Base-by-base conservation (phyloP, 805 yeast species). In the Starmerella geochares region DNA sequence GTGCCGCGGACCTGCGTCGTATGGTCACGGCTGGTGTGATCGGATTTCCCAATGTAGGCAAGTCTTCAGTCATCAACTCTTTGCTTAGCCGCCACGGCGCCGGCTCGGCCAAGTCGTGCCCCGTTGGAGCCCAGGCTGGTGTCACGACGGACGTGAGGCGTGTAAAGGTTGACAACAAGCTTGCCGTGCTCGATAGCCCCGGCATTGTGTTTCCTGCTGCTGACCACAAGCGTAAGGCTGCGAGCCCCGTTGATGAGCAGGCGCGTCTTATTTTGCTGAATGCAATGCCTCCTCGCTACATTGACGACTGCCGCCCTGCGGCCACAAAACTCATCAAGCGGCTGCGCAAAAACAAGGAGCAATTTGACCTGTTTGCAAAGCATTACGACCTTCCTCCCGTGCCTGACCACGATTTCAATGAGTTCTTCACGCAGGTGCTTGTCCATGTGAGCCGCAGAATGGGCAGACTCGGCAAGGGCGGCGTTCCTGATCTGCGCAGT, bases 101-200 rank as follows among this genome's bases (percentile, higher is more conserved):
- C 28, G 42, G 74, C 49, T 40, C 44, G 24, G 71, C 78, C 39
- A 78, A 76, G 59, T 90, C 88, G 11, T 92, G 97, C 65, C 96
- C 98, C 14, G 94, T 84, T 28, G 98, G 98, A 46, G 94, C 94
- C 63, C 92, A 84, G 69, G 96, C 98, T 2, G 98, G 98, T 65
- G 92, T 92, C 42, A 90, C 98, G 27, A 88, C 96, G 0, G 72
- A 90, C 3, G 71, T 92, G 65, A 79, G 96, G 69, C 94, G 87
- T 66, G 87, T 90, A 52, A 92, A 90, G 69, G 76, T 90, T 53
- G 98, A 90, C 67, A 83, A 80, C 63, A 87, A 87, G 66, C 75
- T 90, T 59, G 86, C 83, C 67, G 75, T 90, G 56, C 73, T 90
- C 62, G 98, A 90, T 67, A 86, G 96, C 48, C 98, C 98, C 47